These are phyloP conservation scores for Articulospora tetracladia DNA, from an alignment of 495 filamentous ascomycete genomes.

Conservation along the genomic window DNA sequence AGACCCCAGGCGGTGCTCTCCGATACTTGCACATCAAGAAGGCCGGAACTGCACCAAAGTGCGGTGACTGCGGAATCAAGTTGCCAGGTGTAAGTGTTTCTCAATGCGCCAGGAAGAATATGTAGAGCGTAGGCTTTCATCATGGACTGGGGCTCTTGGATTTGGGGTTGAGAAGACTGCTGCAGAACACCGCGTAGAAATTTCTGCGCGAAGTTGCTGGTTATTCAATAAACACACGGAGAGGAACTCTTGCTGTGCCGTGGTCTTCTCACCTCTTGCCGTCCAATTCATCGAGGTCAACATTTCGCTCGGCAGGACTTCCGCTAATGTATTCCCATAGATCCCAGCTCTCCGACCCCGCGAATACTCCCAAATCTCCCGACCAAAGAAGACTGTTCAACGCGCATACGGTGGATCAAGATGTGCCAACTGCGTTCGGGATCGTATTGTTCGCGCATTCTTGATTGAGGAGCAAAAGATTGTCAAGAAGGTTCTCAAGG, in stretches of 20 bases:
- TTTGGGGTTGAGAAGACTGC: background rate
- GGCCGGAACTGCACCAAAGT: conserved; percentile 93
- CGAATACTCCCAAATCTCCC: conserved; percentile 93
- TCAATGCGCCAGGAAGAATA: background rate
- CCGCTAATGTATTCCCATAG: conserved; percentile 43
- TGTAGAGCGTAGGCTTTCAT: background rate
- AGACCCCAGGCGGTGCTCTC: conserved; percentile 92
- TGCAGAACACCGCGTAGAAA: background rate
- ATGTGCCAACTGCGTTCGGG: conserved; percentile 98
- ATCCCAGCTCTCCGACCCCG: conserved; percentile 94
- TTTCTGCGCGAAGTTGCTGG: background rate
- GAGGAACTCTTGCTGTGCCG: no score
- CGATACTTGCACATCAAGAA: conserved; percentile 99
- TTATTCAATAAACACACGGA: no score
- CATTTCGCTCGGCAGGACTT: background rate
- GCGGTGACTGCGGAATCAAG: conserved; percentile 97
- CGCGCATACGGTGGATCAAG: conserved; percentile 96
- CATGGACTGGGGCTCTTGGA: background rate
- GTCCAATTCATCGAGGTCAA: no score
- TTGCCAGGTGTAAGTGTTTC: conserved; percentile 78
- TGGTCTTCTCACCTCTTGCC: background rate
- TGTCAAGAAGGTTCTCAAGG: conserved; percentile 99
- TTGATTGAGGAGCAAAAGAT: conserved; percentile 99
- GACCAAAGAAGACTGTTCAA: conserved; percentile 98
- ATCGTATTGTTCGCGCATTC: conserved; percentile 95